Base-by-base conservation (phyloP, 2,329 filamentous ascomycete genomes). In the Zymoseptoria passerinii region DNA sequence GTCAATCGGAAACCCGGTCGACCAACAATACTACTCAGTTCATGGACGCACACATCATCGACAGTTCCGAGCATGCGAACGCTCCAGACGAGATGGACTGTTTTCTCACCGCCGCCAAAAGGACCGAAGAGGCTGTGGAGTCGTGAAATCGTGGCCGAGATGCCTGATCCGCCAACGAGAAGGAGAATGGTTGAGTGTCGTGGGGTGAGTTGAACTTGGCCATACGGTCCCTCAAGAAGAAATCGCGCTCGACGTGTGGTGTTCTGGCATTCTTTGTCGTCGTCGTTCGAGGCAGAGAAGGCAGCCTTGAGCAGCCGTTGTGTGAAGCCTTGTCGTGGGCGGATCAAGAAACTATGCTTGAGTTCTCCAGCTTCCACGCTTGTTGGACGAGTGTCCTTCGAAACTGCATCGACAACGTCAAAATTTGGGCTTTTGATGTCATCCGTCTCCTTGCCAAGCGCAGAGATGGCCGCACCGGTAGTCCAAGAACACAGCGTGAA, bases 311-410 rank as follows among this genome's bases (percentile, higher is more conserved):
- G 72, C 8, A 81, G 72, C 18, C 75, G 71, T 4, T 70, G 73
- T 1, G 80, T 82, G 71, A 78, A 80, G 53, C 80, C 78, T 52
- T 76, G 71, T 61, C 76, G 80, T 0, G 79, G 80, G 1, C 79
- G 75, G 54, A 81, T 75, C 63, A 77, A 76, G 65, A 81, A 81
- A 5, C 74, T 71, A 5, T 81, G 66, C 50, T 40, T 16, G n/a
- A 28, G 20, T 19, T 52, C 48, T 23, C 50, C n/a, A 27, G n/a
- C 29, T 29, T 19, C 48, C 29, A 44, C 28, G 27, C 20, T 13
- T 19, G 20, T 48, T 50, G 49, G 48, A 28, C 19, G 20, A 6
- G 52, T 10, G 59, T 53, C 69, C 67, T 7, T 19, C 10, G 48
- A 23, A 28, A 18, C 18, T 40, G 10, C 27, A 18, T 53, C 48